phyloP scores from a whole-genome alignment of 306 rosid genomes.

The Corylus americana region DNA sequence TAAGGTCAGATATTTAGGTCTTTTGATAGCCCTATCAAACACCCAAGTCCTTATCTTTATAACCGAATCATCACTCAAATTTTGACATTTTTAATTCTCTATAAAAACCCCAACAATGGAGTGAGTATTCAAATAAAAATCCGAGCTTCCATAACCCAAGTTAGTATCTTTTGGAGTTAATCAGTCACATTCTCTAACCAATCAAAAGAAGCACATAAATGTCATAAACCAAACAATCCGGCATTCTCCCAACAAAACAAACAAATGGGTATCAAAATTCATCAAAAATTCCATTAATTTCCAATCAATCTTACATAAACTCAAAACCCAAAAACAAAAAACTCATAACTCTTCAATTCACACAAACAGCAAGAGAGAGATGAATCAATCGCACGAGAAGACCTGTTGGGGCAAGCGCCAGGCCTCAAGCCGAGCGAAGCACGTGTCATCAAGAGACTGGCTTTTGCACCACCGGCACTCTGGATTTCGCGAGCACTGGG shows the following conservation, averaged over 20 bases:
- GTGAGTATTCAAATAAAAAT: background rate
- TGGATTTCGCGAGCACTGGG: constrained; percentile 59
- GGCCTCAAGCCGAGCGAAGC: constrained; percentile 74
- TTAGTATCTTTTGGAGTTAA: background rate
- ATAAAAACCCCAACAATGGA: background rate
- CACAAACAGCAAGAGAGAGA: constrained; percentile 5
- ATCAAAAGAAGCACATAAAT: background rate
- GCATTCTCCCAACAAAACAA: background rate
- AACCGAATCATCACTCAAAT: background rate
- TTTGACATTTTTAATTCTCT: background rate
- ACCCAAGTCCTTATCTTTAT: background rate
- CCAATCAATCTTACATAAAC: background rate
- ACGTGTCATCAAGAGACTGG: constrained; percentile 66
- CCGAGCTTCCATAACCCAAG: background rate
- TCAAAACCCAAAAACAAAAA: background rate
- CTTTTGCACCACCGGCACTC: constrained; percentile 90
- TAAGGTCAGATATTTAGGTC: no score
- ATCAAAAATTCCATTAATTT: background rate
- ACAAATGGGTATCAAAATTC: background rate
- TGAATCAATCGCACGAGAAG: constrained; percentile 63
- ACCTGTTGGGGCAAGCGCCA: constrained; percentile 74
- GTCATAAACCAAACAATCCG: background rate
- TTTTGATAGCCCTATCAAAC: background rate
- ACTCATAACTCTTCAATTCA: background rate
- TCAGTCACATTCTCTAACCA: constrained; percentile 1